A percentile compares a stretch with the other conserved stretches of the same genome.
phyloP scores from a whole-genome alignment of 139 green algal species.

The Micractinium sp. region DNA sequence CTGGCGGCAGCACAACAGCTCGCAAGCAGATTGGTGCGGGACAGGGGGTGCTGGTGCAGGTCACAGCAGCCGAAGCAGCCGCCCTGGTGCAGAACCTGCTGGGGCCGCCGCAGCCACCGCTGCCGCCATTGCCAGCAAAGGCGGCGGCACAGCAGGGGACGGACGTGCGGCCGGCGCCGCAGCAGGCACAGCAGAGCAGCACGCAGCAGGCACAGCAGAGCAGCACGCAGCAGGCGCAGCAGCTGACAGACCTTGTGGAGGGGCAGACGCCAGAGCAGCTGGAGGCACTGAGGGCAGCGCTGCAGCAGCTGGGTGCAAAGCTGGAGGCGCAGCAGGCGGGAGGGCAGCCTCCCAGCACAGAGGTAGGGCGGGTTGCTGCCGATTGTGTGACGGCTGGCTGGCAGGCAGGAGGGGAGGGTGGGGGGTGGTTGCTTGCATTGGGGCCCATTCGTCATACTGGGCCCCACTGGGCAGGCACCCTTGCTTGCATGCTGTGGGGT shows the following conservation, averaged over 20 bases:
- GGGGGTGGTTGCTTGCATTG: not conserved
- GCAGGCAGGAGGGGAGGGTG: no score
- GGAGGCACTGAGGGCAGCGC: not conserved
- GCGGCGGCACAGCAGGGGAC: not conserved
- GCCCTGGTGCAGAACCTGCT: not conserved
- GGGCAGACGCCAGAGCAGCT: conserved; percentile 17
- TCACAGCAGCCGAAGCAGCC: not conserved
- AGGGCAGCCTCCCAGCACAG: not conserved
- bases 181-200: not conserved
- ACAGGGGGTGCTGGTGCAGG: not conserved
- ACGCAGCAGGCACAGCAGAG: not conserved
- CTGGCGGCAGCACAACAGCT: not conserved
- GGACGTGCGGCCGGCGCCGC: not conserved
- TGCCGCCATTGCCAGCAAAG: not conserved
- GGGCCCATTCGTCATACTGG: no score
- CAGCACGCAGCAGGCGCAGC: not conserved
- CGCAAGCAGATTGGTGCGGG: not conserved
- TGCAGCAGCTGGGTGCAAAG: conserved; percentile 19
- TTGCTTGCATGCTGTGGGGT: no score
- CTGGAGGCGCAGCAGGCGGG: not conserved
- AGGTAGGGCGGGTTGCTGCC: not conserved
- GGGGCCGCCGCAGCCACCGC: not conserved
- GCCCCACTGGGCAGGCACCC: no score
- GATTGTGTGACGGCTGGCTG: no score
- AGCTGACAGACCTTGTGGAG: conserved; percentile 3